phyloP scores from a whole-genome alignment of 495 filamentous ascomycete species.

The Sordaria brevicollis region DNA sequence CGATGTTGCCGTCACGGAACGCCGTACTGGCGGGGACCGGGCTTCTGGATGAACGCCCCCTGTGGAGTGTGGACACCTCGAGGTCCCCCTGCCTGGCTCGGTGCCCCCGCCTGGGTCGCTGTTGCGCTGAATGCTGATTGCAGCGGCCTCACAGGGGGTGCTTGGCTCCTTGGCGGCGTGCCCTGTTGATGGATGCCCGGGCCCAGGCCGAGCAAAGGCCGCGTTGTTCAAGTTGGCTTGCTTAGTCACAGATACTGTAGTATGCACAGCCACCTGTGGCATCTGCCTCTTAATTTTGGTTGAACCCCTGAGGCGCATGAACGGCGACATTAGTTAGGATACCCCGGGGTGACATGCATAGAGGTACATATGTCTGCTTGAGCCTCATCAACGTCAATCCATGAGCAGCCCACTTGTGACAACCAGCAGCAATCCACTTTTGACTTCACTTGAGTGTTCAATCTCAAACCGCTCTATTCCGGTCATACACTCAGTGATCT shows the following conservation, averaged over 20 bases:
- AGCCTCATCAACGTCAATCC: background rate
- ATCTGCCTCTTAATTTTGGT: background rate
- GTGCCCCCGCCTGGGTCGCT: too few relatives aligned
- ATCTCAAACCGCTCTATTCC: background rate
- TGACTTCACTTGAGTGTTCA: background rate
- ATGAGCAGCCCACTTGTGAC: background rate
- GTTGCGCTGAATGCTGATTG: background rate
- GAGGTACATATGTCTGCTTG: background rate
- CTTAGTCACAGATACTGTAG: background rate
- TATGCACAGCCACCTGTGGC: background rate
- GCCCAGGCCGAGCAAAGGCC: background rate
- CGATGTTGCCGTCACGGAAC: background rate
- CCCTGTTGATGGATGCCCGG: too few relatives aligned
- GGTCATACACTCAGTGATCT: background rate
- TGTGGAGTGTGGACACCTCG: background rate
- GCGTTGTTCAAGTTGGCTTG: background rate
- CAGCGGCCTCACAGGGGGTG: background rate
- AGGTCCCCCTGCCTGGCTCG: background rate
- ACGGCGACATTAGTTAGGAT: background rate
- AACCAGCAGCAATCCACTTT: background rate
- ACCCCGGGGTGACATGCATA: background rate
- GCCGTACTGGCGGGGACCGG: too few relatives aligned
- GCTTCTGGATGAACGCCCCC: background rate
- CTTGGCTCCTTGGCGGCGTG: background rate
- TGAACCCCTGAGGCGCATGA: background rate